A percentile compares a stretch with the other conserved stretches of the same genome.
Evolutionary conservation across 805 yeast species (phyloP).

Genomic region (Lachancea kluyveri): DNA sequence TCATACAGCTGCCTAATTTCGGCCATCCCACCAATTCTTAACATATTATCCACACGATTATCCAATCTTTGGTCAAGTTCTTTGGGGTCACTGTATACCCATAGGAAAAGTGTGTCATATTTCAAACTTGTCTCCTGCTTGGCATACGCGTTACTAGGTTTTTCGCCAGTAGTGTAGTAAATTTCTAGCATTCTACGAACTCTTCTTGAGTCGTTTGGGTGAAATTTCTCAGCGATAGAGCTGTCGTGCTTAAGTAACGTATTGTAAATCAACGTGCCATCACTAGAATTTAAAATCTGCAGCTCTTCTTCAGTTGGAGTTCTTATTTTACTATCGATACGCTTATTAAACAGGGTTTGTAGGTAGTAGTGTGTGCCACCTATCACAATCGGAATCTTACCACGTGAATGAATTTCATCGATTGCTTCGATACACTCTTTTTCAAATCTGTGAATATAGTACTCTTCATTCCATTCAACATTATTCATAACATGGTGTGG

Average conservation of each 20-base stretch:
- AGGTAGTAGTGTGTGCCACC: constrained; percentile 97
- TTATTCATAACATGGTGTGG: constrained; percentile 88
- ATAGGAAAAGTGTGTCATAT: constrained; percentile 62
- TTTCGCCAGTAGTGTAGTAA: constrained; percentile 55
- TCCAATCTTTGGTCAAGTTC: constrained; percentile 62
- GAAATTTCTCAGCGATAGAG: constrained; percentile 68
- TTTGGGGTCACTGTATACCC: constrained; percentile 70
- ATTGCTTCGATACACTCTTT: constrained; percentile 60
- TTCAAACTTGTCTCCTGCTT: constrained; percentile 55
- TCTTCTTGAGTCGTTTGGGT: constrained; percentile 83
- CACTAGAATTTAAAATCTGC: constrained; percentile 44
- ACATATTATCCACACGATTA: constrained; percentile 77
- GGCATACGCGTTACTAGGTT: constrained; percentile 65
- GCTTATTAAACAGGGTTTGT: constrained; percentile 70
- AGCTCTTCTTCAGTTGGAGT: constrained; percentile 29
- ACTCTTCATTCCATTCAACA: constrained; percentile 72
- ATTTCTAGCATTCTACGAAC: constrained; percentile 78
- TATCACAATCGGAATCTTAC: constrained; percentile 78
- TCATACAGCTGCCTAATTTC: constrained; percentile 62
- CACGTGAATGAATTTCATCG: constrained; percentile 55
- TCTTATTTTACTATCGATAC: constrained; percentile 17
- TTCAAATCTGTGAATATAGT: constrained; percentile 72
- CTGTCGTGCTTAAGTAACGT: constrained; percentile 59
- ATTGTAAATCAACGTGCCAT: constrained; percentile 32
- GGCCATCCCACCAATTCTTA: constrained; percentile 55